Evolutionary conservation across 768 basidiomycete genomes (phyloP), one percentile per base, ranked within the genome.

Genomic region (Hypholoma fasciculare): DNA sequence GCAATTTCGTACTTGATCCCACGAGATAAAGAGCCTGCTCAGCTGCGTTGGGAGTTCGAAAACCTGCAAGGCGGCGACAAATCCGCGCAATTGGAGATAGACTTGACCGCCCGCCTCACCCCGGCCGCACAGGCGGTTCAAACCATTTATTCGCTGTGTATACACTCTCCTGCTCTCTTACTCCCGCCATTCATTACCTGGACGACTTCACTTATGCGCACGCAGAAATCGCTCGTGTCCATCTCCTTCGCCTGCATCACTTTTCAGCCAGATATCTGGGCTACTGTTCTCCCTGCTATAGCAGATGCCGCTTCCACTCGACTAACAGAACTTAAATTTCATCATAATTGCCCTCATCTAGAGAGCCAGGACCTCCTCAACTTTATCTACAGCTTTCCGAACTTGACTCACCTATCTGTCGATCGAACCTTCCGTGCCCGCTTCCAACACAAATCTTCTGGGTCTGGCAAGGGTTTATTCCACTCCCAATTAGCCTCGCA

Each of bases 161-260:
- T 67, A 16, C 66, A 67, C 40, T 64, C 66, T 0, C 57, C 62
- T 20, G 61, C 53, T 20, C 58, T 65, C 14, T 57, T 67, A 11
- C 61, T 62, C 1, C 66, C 66, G 26, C 66, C 66, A 16, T 64
- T 67, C 47, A 46, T 59, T 11, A 59, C 56, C 38, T 67, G 66
- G 66, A 67, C 66, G 1, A 36, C 64, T 20, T 60, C 63, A 0
- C 57, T 67, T 34, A 54, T 67, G 26, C 59, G 57, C 1, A 39
- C 56, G 14, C 60, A 61, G 20, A 43, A 57, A 13, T 39, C 52
- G 47, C 54, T 67, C 4, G 61, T 61, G 1, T 59, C 62, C 19
- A 17, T 67, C 12, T 63, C 66, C 3, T 67, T 67, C 49, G 66
- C 64, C 12, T 58, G 65, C 37, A 61, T 67, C 34, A 42, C 56